Base-by-base conservation (phyloP, 75 land plant species). In the Pseudotsuga menziesii region DNA sequence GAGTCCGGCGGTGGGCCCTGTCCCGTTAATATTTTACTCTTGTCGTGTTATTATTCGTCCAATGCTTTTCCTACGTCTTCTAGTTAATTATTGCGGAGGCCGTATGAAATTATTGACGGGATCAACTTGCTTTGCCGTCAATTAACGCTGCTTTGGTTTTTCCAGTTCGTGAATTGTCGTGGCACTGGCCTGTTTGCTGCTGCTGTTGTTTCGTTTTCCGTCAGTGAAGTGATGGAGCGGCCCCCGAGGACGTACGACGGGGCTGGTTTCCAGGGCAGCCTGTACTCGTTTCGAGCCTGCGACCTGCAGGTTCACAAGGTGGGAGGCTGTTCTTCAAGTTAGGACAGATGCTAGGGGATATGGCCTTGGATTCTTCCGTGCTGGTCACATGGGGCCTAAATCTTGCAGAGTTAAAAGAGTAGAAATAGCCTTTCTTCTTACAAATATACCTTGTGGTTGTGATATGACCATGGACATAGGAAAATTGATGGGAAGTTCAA, bases 291-390 rank as follows among this genome's bases (percentile, higher is more conserved):
- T 69, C 52, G 72, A 69, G 5, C 72, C 72, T 69, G 72, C 35
- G 72, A 69, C 72, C 72, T 69, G 72, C 71, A 67, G 71, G 23
- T 39, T 67, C 20, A 16, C 72, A 69, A 69, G 72, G 52, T 36
- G 52, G 52, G 52, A 44, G 52, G 11, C 52, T 44, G 52, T 44
- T 44, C 8, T 44, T 44, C 52, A 7, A 44, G 52, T 44, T 44
- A 44, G 52, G 52, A 8, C 8, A 44, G 52, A 44, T 35, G 52
- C 8, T 44, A 0, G 52, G 52, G 52, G 52, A 44, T 44, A 44
- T 44, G 52, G 52, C 52, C 52, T 44, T 44, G 52, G 52, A 44
- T 44, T 44, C 52, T 44, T 1, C 8, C 52, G 52, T 44, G 52
- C 1, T 44, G 52, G 52, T 44, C 52, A 44, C 52, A 44, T 44